Conservation (phyloP, 345 rosid genomes). For the Aethionema arabicum region DNA sequence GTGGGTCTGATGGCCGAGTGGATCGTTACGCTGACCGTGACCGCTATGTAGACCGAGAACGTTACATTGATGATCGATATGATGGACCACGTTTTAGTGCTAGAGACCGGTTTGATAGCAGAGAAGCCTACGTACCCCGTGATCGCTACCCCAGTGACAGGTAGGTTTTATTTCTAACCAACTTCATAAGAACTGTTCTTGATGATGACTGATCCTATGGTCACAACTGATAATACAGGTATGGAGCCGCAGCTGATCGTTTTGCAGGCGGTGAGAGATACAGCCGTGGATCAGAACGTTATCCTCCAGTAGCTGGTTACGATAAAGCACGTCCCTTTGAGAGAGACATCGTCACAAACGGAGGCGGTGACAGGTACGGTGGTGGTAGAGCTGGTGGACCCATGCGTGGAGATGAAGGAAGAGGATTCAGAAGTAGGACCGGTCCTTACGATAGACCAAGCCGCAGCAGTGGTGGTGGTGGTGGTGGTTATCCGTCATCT, state of each 20-base stretch:
- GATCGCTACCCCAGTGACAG: constrained; percentile 80
- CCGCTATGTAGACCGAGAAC: constrained; percentile 65
- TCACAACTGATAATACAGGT: constrained; percentile 46
- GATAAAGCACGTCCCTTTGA: constrained; percentile 74
- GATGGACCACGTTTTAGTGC: constrained; percentile 80
- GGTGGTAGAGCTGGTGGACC: constrained; percentile 64
- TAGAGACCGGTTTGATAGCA: constrained; percentile 77
- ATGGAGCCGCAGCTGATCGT: constrained; percentile 68
- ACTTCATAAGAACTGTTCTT: not conserved
- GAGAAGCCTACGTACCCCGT: constrained; percentile 70
- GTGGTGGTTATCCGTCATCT: constrained; percentile 41
- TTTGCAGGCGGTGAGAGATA: constrained; percentile 60
- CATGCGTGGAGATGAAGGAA: constrained; percentile 56
- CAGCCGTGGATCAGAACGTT: constrained; percentile 70
- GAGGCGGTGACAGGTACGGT: constrained; percentile 64
- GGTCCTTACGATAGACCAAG: constrained; percentile 82
- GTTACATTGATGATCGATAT: constrained; percentile 87
- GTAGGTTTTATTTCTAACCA: constrained; percentile 33
- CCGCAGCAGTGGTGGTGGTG: constrained; percentile 63
- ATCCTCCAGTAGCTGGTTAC: constrained; percentile 60
- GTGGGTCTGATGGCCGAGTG: constrained; percentile 66
- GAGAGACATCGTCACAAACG: constrained; percentile 63
- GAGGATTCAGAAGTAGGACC: constrained; percentile 68
- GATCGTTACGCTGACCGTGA: constrained; percentile 66
- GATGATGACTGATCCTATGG: too few relatives aligned